A percentile compares a stretch with the other conserved stretches of the same genome.
Evolutionary conservation across 2,329 filamentous ascomycete species (phyloP).

Genomic region (Sporothrix schenckii): DNA sequence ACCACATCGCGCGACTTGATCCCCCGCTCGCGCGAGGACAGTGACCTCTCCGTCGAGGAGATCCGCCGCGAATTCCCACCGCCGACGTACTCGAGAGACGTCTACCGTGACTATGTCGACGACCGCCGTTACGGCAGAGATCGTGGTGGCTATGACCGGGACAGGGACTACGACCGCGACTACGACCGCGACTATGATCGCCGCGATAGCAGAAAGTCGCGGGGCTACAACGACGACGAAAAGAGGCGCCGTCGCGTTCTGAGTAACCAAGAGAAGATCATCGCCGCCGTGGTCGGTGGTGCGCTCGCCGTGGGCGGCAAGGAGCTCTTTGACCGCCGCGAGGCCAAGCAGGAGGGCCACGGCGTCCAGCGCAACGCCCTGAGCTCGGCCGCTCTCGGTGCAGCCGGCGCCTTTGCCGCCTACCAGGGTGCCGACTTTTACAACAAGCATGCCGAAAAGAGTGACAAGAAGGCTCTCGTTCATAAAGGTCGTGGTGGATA

Average conservation of each 20-base stretch:
- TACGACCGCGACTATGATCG: constrained; percentile 49
- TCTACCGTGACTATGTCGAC: constrained; percentile 65
- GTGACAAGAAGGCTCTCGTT: constrained; percentile 57
- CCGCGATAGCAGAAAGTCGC: constrained; percentile 56
- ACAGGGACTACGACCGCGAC: constrained; percentile 57
- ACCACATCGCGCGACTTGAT: constrained; percentile 55
- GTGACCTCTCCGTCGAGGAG: constrained; percentile 76
- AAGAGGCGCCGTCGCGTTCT: constrained; percentile 56
- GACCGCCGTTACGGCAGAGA: constrained; percentile 47
- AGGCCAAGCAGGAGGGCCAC: constrained; percentile 55
- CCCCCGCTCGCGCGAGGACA: constrained; percentile 68
- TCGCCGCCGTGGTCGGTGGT: constrained; percentile 67
- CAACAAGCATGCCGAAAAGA: constrained; percentile 60
- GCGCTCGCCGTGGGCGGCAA: constrained; percentile 67
- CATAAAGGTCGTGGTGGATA: constrained; percentile 60
- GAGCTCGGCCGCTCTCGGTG: constrained; percentile 63
- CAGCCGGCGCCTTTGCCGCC: constrained; percentile 65
- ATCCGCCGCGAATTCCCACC: constrained; percentile 83
- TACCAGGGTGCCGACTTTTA: constrained; percentile 67
- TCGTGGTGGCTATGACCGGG: constrained; percentile 50
- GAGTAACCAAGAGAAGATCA: constrained; percentile 66
- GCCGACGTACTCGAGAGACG: constrained; percentile 58
- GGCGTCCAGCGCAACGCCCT: constrained; percentile 61
- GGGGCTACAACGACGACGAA: constrained; percentile 63
- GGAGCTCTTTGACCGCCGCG: constrained; percentile 65